Percentiles rank a stretch among this genome's conserved stretches.
These are phyloP conservation scores for Chaetomiaceae sp. DNA, from an alignment of 2,329 filamentous ascomycete species.

Conservation along the genomic window DNA sequence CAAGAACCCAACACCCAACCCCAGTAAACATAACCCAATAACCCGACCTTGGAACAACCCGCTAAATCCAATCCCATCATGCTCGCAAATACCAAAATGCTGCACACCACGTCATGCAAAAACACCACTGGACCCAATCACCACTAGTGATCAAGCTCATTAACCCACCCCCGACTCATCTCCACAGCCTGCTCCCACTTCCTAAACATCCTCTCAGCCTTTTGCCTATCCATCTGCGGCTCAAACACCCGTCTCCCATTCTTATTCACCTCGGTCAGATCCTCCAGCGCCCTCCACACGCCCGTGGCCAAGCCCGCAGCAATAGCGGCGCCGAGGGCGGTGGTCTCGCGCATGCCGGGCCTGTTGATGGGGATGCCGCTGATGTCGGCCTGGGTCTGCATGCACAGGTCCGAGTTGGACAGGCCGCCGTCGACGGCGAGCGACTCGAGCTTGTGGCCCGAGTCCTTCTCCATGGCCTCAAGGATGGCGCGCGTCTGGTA, in stretches of 20 bases:
- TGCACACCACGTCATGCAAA: neutral
- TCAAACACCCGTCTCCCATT: slow-evolving; percentile 65
- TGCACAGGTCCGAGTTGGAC: slow-evolving; percentile 82
- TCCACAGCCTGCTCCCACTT: slow-evolving; percentile 56
- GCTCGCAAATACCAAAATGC: neutral
- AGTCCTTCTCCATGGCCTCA: slow-evolving; percentile 86
- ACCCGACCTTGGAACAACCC: neutral
- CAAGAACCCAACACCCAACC: neutral
- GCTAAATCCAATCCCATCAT: slow-evolving; percentile 2
- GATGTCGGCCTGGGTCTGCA: slow-evolving; percentile 88
- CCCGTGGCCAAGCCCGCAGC: slow-evolving; percentile 80
- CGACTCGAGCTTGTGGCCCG: slow-evolving; percentile 66
- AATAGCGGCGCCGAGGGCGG: slow-evolving; percentile 81
- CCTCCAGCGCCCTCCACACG: slow-evolving; percentile 71
- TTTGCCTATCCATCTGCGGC: slow-evolving; percentile 52
- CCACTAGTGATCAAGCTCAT: slow-evolving; percentile 28
- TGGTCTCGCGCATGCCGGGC: slow-evolving; percentile 86
- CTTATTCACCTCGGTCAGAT: slow-evolving; percentile 69
- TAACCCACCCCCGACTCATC: slow-evolving; percentile 54
- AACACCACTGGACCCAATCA: no score
- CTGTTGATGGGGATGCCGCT: slow-evolving; percentile 78
- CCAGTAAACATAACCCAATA: neutral
- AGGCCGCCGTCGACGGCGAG: slow-evolving; percentile 86
- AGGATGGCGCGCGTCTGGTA: slow-evolving; percentile 91
- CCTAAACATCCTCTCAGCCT: slow-evolving; percentile 42